Percentiles rank a stretch among this genome's conserved stretches.
These are phyloP conservation scores for Fistulina hepatica DNA, from an alignment of 1,284 basidiomycete genomes.

Conservation along the genomic window DNA sequence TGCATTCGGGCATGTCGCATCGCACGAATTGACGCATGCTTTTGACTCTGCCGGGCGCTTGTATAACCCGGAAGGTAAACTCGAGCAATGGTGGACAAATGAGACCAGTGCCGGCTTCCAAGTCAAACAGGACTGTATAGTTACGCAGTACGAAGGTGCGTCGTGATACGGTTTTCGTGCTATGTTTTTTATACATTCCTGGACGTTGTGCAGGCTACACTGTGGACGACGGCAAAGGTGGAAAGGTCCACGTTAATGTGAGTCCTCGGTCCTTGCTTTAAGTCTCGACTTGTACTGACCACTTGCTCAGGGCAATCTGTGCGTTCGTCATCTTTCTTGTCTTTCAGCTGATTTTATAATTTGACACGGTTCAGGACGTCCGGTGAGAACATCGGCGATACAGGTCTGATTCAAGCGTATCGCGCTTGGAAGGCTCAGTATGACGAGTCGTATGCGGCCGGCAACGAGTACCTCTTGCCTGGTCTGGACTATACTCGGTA, in stretches of 20 bases:
- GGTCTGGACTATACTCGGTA: conserved; percentile 73
- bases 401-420: conserved; percentile 75
- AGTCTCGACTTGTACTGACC: conserved; percentile 3
- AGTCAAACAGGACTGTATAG: conserved; percentile 77
- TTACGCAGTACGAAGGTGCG: conserved; percentile 75
- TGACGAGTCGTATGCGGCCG: conserved; percentile 39
- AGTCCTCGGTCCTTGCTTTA: conserved; percentile 21
- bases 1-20: conserved; percentile 81
- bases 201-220: conserved; percentile 48
- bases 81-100: conserved; percentile 85
- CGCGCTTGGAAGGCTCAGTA: conserved; percentile 79
- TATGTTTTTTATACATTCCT: conserved; percentile 6
- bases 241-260: conserved; percentile 77
- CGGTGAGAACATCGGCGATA: conserved; percentile 86
- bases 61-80: conserved; percentile 71
- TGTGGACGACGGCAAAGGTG: conserved; percentile 77
- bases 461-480: conserved; percentile 64
- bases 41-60: conserved; percentile 87
- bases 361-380: conserved; percentile 45
- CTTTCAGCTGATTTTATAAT: conserved; percentile 6
- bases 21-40: conserved; percentile 89
- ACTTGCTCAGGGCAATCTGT: conserved; percentile 57
- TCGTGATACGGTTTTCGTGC: conserved; percentile 9
- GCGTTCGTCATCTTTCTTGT: conserved; percentile 18
- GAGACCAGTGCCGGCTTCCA: conserved; percentile 78